Percentiles rank a stretch among this genome's conserved stretches.
Evolutionary conservation across 352 stramenopile genomes (phyloP).

Genomic region (Pilasporangium apinafurcum): DNA sequence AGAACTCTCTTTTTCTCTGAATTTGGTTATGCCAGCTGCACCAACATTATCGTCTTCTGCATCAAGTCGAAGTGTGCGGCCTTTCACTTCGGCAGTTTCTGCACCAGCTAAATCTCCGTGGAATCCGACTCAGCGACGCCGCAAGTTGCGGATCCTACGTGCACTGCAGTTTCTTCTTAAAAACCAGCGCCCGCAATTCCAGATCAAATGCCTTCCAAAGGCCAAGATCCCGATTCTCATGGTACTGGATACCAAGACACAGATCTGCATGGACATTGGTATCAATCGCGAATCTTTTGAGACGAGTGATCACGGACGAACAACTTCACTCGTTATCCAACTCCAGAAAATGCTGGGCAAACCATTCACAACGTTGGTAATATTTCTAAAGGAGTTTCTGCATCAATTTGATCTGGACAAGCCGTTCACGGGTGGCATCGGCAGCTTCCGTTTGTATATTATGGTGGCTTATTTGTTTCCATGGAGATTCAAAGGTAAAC

Average conservation of each 20-base stretch:
- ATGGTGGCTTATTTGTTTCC: conserved; percentile 73
- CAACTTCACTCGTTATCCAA: conserved; percentile 44
- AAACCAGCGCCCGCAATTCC: conserved; percentile 34
- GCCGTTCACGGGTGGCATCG: conserved; percentile 67
- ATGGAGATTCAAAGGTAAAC: conserved; percentile 4
- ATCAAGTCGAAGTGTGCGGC: not conserved
- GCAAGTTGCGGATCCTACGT: conserved; percentile 47
- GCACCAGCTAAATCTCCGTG: conserved; percentile 48
- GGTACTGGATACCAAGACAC: conserved; percentile 40
- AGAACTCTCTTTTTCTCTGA: conserved; percentile 56
- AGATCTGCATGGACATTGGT: conserved; percentile 54
- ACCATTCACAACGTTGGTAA: conserved; percentile 44
- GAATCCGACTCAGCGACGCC: conserved; percentile 54
- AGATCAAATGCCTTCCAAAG: conserved; percentile 62
- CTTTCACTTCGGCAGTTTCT: not conserved
- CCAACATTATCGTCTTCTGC: conserved; percentile 5
- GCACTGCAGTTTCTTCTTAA: conserved; percentile 50
- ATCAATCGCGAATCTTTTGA: conserved; percentile 56
- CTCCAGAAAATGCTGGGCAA: conserved; percentile 35
- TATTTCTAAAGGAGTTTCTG: conserved; percentile 74
- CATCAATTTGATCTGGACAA: conserved; percentile 78
- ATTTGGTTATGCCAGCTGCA: conserved; percentile 29
- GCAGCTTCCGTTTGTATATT: conserved; percentile 76
- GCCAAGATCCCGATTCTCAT: conserved; percentile 76
- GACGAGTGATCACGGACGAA: conserved; percentile 52